Conservation (phyloP, 2,329 filamentous ascomycete genomes). For the Aurifilum marmelostoma region DNA sequence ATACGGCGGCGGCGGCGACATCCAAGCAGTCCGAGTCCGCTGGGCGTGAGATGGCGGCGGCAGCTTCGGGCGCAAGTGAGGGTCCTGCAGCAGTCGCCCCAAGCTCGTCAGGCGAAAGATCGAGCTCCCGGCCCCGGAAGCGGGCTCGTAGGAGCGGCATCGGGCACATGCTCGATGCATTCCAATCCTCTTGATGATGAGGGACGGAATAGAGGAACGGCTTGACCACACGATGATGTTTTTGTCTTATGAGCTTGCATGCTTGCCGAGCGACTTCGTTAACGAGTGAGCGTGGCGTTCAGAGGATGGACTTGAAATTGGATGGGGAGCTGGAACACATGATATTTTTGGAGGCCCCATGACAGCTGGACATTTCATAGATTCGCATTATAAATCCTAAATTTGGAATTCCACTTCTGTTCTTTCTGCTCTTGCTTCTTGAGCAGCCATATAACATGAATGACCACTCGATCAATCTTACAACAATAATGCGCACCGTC, state of each 20-base stretch:
- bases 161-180: neutral
- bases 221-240: neutral
- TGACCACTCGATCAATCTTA: neutral
- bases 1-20: too few species aligned
- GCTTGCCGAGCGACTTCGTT: neutral
- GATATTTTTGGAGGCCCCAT: neutral
- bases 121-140: neutral
- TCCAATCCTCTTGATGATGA: conserved; percentile 1
- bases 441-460: neutral
- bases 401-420: neutral
- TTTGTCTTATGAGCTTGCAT: neutral
- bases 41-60: too few species aligned
- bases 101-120: neutral
- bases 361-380: neutral
- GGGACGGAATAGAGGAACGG: neutral
- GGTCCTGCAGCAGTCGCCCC: neutral
- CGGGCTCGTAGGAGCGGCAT: neutral
- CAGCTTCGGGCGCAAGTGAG: too few species aligned
- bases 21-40: neutral
- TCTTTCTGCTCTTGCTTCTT: neutral
- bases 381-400: neutral
- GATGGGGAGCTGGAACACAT: neutral
- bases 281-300: neutral
- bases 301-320: neutral
- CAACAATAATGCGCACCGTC: neutral